Base-by-base conservation (phyloP, 2,329 filamentous ascomycete species). In the Stachybotrys echinatus region DNA sequence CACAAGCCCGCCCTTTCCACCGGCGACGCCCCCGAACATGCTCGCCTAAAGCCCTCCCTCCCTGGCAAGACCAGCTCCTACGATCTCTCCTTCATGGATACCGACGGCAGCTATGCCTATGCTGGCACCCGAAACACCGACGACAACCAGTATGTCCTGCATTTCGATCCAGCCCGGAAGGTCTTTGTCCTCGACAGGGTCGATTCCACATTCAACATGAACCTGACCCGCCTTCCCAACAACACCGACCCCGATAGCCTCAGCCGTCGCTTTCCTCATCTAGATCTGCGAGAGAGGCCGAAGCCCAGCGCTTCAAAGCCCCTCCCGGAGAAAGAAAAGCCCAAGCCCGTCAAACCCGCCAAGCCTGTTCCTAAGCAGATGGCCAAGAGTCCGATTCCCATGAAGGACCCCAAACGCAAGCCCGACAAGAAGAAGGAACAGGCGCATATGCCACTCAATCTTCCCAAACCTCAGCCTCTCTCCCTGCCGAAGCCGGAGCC, bases 171-270 rank as follows among this genome's bases (percentile, higher is more conserved):
- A 8, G 73, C 76, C 18, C 83, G 82, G 48, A 83, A 92, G 61
- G 85, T 80, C 50, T 94, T 94, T 57, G 83, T 94, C 23, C 77
- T 96, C 49, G 90, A 96, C 71, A 84, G 83, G 47, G 74, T 96
- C 49, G 83, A 89, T 63, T 87, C 85, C n/a, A 84, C 85, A 38
- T 87, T 95, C 69, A 85, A 89, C 61, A 92, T 96, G 85, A 96
- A 96, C 66, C 71, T 96, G 48, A 83, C 81, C 48, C 82, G 79
- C 49, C 83, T 83, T 14, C 88, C 87, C 3, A 80, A 76, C 55
- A 85, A 86, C 59, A 72, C 76, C 48, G 81, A 89, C 56, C 69
- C 77, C 48, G 79, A 80, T 23, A 81, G 78, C 59, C 74, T 95
- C 39, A 77, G 81, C 45, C 77, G 82, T 46, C 77, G 85, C 61